Conservation (phyloP, 306 rosid genomes). For the Casuarina equisetifolia region DNA sequence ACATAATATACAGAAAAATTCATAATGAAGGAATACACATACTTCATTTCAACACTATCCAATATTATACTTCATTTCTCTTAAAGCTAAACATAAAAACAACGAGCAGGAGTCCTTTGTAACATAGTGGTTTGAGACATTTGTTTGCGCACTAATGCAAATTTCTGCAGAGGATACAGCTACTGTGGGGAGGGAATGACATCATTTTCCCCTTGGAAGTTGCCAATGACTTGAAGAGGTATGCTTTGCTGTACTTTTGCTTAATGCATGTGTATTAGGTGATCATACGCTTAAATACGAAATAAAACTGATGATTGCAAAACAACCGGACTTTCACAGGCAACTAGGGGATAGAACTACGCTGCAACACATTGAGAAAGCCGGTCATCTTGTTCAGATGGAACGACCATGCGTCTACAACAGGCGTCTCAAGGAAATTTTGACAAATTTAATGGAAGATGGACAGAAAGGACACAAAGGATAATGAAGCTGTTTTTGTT, state of each 20-base stretch:
- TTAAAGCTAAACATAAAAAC: no score
- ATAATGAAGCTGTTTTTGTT: background rate
- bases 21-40: no score
- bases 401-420: constrained; percentile 30
- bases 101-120: no score
- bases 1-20: no score
- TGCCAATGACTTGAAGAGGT: constrained; percentile 20
- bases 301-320: no score
- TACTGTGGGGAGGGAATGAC: constrained; percentile 36
- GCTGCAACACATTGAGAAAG: constrained; percentile 22
- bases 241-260: background rate
- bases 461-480: background rate
- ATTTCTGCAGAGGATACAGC: constrained; percentile 22
- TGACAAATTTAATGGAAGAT: background rate
- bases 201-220: constrained; percentile 28
- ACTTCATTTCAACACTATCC: no score
- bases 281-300: no score
- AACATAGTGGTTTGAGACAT: background rate
- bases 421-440: constrained; percentile 16
- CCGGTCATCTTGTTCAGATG: constrained; percentile 30
- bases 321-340: background rate
- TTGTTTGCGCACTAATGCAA: background rate
- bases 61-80: no score
- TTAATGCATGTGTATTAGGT: no score
- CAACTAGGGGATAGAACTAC: constrained; percentile 21